Base-by-base conservation (phyloP, 2,329 filamentous ascomycete species). In the Botrytis pseudocinerea region DNA sequence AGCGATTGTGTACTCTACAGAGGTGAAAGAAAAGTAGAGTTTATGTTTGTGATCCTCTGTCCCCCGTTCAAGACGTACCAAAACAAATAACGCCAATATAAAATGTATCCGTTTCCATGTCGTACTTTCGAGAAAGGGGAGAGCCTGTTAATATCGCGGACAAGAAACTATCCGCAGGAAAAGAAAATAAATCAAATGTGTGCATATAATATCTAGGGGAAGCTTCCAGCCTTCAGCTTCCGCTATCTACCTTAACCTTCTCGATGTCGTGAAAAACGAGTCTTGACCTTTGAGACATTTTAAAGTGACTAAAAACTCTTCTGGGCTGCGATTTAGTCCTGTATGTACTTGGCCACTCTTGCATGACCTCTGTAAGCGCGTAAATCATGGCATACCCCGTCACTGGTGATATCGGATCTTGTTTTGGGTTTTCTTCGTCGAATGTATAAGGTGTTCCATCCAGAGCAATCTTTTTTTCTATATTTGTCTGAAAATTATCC, bases 151-250 rank as follows among this genome's bases (percentile, higher is more conserved):
- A 38, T 42, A 42, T 57, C n/a, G 48, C 48, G 18, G n/a, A 59
- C 18, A 44, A 44, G 38, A 40, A 57, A 69, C n/a, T 32, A 57
- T 42, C 48, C 65, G 35, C 48, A 69, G 38, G 40, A 57, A 57
- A 66, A 42, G 48, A 69, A 57, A 69, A 57, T 57, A 42, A 69
- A 69, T 57, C 65, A 69, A 68, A 42, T 57, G 48, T 59, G 65
- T 57, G 48, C 46, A 68, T 57, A 42, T 42, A 57, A 25, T 14
- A 64, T 71, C 60, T 63, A 64, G 38, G 44, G 46, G n/a, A 38
- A 57, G 40, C 54, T 20, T 44, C 44, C 32, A 46, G 32, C 62
- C 42, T 38, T 32, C 32, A 61, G 32, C 62, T 10, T 40, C 51
- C 28, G 35, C 40, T 51, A 60, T 71, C 70, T 71, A 72, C 51